Evolutionary conservation across 1,284 basidiomycete genomes (phyloP).

Genomic region (Trichosporon faecale): DNA sequence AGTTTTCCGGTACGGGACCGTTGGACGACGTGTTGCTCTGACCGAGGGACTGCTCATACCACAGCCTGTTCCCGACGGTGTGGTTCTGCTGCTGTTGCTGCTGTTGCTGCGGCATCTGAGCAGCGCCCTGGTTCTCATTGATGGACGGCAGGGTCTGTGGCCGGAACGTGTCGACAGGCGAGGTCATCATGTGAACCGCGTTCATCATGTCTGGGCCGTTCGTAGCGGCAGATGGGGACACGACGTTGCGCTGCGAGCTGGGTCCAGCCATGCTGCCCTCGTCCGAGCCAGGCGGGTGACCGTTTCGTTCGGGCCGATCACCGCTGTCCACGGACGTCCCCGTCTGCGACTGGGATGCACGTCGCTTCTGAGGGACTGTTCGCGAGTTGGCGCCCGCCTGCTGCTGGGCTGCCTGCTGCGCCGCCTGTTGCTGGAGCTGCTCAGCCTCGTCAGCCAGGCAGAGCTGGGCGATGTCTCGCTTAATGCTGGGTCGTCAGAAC

Average conservation of each 20-base stretch:
- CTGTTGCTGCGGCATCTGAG: background rate
- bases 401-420: slow-evolving; percentile 23
- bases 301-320: slow-evolving; percentile 7
- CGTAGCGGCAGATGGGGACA: background rate
- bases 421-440: slow-evolving; percentile 24
- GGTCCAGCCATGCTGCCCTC: background rate
- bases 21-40: background rate
- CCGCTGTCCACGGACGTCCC: slow-evolving; percentile 1
- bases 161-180: slow-evolving; percentile 22
- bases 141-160: slow-evolving; percentile 9
- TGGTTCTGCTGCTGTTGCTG: slow-evolving; percentile 7
- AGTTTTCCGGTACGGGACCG: slow-evolving; percentile 9
- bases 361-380: slow-evolving; percentile 20
- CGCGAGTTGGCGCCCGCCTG: slow-evolving; percentile 3
- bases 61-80: slow-evolving; percentile 1
- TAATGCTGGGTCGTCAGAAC: slow-evolving; percentile 19
- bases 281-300: slow-evolving; percentile 2
- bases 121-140: background rate
- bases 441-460: slow-evolving; percentile 25
- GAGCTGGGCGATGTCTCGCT: slow-evolving; percentile 26
- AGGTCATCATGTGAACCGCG: slow-evolving; percentile 17
- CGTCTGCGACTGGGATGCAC: slow-evolving; percentile 6
- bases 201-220: slow-evolving; percentile 10
- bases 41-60: slow-evolving; percentile 5
- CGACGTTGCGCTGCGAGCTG: slow-evolving; percentile 6